Base-by-base conservation (phyloP, 441 rosid species). In the Croton laevigatus region DNA sequence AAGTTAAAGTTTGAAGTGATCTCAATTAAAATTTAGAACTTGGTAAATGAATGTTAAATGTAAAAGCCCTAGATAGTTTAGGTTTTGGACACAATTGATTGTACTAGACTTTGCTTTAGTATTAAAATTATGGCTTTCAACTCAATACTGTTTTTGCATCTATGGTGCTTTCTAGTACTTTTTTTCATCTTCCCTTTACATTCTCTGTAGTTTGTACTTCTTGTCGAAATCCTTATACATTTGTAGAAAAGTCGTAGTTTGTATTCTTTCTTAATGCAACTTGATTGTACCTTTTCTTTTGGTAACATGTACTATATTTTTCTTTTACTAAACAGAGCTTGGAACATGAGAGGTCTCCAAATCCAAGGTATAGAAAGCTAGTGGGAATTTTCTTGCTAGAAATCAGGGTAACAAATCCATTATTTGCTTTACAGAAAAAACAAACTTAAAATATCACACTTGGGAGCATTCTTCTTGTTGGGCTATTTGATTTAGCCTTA, bases 301-400 rank as follows among this genome's bases (percentile, higher is more conserved):
- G 67, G 19, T 74, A 22, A 45, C 42, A n/a, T 37, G 51, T 49
- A 59, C 45, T 34, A 19, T 71, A 40, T 34, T 44, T 32, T 58
- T 23, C 20, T 20, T 59, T 36, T 72, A 32, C 52, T 74, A 51
- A 59, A 53, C 48, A 20, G 69, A 38, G 68, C 52, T 63, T 65
- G 59, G 60, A 34, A 45, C 40, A 60, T 51, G 42, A 55, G 38
- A 19, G 62, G 55, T 22, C 53, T 17, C 49, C 34, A 23, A 64
- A n/a, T 17, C 49, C 34, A 23, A 64, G 36, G 51, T 62, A 23
- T 45, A 27, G 32, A 45, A 44, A 69, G 19, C 55, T 13, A 7
- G 59, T 69, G 58, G 62, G 64, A 9, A 14, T 55, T 36, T n/a
- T 10, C 71, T 55, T 67, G 12, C 62, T 38, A 68, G 17, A 59